phyloP scores from a whole-genome alignment of 805 yeast species.

The Teunomyces lycoperdinae region DNA sequence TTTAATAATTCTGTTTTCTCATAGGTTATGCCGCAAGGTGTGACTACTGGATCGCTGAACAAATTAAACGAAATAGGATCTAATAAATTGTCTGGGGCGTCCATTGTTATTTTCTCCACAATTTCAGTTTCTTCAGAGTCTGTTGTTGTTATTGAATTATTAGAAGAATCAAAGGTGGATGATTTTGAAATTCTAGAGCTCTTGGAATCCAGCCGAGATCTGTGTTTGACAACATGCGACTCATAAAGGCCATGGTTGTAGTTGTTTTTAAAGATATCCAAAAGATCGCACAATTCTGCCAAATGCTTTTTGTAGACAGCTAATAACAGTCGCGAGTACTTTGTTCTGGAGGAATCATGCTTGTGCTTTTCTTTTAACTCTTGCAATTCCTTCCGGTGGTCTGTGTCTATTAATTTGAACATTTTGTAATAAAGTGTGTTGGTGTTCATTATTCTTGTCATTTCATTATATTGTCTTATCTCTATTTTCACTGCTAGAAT shows the following conservation, averaged over 20 bases:
- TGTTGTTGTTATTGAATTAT: background rate
- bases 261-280: slow-evolving; percentile 20
- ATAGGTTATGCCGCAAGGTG: slow-evolving; percentile 17
- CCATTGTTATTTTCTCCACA: slow-evolving; percentile 8
- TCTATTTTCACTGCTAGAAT: slow-evolving; percentile 19
- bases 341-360: slow-evolving; percentile 8
- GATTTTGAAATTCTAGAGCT: background rate
- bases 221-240: slow-evolving; percentile 9
- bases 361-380: slow-evolving; percentile 11
- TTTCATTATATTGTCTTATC: slow-evolving; percentile 20
- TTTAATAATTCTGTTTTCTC: slow-evolving; percentile 11
- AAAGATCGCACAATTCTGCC: slow-evolving; percentile 18
- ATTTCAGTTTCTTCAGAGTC: background rate
- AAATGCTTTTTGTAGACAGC: slow-evolving; percentile 17
- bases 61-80: slow-evolving; percentile 16
- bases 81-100: slow-evolving; percentile 13
- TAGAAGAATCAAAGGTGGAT: background rate
- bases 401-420: slow-evolving; percentile 17
- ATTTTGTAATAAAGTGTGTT: slow-evolving; percentile 21
- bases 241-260: slow-evolving; percentile 23
- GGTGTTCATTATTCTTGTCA: slow-evolving; percentile 17
- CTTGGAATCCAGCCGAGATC: background rate
- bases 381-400: slow-evolving; percentile 16
- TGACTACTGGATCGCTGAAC: slow-evolving; percentile 16
- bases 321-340: slow-evolving; percentile 16